phyloP scores from a whole-genome alignment of 1,284 basidiomycete species.

The Golubevia pallescens region DNA sequence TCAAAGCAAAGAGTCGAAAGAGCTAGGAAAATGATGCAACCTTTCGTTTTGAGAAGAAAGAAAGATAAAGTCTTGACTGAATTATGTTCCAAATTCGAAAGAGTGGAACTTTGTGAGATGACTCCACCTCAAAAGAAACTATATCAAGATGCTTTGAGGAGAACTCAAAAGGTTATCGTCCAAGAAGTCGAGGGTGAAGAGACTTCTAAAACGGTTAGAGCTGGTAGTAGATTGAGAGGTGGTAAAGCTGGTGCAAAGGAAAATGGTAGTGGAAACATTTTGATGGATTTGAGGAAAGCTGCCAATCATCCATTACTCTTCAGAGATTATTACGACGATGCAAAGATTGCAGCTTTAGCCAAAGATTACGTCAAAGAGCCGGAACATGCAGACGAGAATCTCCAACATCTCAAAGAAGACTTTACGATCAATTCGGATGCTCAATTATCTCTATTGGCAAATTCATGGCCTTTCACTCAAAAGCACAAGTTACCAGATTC shows the following conservation, averaged over 20 bases:
- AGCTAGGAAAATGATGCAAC: slow-evolving; percentile 99
- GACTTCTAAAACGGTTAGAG: too few species aligned
- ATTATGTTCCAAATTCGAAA: slow-evolving; percentile 87
- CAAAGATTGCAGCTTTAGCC: slow-evolving; percentile 76
- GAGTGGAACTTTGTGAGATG: slow-evolving; percentile 93
- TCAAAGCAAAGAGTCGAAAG: slow-evolving; percentile 88
- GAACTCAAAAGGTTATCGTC: slow-evolving; percentile 80
- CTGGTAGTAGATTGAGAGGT: slow-evolving; percentile 11
- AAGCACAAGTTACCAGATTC: slow-evolving; percentile 77
- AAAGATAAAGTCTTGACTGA: slow-evolving; percentile 88
- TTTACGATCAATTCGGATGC: slow-evolving; percentile 63
- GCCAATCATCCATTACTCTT: slow-evolving; percentile 96
- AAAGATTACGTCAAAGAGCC: slow-evolving; percentile 85
- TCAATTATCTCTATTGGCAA: slow-evolving; percentile 41
- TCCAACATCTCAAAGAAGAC: slow-evolving; percentile 58
- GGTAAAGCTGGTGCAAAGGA: slow-evolving; percentile 14
- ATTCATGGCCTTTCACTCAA: slow-evolving; percentile 53
- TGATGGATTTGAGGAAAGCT: slow-evolving; percentile 95
- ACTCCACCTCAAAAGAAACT: slow-evolving; percentile 80
- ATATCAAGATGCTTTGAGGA: slow-evolving; percentile 82
- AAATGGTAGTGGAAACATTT: slow-evolving; percentile 71
- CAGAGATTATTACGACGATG: slow-evolving; percentile 80
- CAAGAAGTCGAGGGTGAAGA: too few species aligned
- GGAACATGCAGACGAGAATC: slow-evolving; percentile 52
- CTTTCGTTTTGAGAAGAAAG: slow-evolving; percentile 91